Evolutionary conservation across 257 asterid genomes (phyloP).

Genomic region (Ophiorrhiza pumila): DNA sequence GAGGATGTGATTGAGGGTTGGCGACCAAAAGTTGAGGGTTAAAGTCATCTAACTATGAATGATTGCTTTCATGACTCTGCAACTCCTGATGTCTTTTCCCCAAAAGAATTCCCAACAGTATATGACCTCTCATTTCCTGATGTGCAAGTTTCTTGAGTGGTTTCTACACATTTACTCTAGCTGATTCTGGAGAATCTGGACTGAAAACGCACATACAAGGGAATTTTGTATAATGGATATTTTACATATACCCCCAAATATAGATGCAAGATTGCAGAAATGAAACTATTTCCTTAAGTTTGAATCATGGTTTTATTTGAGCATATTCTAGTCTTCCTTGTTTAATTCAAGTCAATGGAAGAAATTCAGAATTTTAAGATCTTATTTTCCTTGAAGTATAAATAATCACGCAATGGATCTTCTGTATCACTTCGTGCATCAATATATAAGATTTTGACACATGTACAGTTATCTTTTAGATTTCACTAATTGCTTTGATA

Average conservation of each 20-base stretch:
- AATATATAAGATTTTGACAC: too few relatives aligned
- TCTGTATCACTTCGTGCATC: too few relatives aligned
- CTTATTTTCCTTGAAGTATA: not conserved
- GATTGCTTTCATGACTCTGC: not conserved
- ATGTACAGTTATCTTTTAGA: too few relatives aligned
- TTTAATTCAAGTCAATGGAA: not conserved
- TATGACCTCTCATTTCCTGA: not conserved
- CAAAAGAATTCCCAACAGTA: too few relatives aligned
- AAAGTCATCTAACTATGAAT: not conserved
- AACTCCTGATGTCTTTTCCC: not conserved
- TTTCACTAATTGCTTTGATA: too few relatives aligned
- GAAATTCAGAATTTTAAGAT: not conserved
- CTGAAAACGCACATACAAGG: not conserved
- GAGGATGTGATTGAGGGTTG: slow-evolving; percentile 89
- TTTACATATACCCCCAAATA: not conserved
- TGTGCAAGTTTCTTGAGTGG: not conserved
- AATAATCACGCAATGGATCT: not conserved
- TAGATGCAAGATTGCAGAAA: not conserved
- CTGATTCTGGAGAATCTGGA: not conserved
- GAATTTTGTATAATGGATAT: not conserved
- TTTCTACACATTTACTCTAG: not conserved
- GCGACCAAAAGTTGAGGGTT: slow-evolving; percentile 81
- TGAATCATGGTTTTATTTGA: not conserved
- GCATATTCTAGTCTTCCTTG: not conserved
- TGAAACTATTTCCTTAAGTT: not conserved